These are phyloP conservation scores for Tirmania nivea DNA, from an alignment of 495 filamentous ascomycete species.

Conservation along the genomic window DNA sequence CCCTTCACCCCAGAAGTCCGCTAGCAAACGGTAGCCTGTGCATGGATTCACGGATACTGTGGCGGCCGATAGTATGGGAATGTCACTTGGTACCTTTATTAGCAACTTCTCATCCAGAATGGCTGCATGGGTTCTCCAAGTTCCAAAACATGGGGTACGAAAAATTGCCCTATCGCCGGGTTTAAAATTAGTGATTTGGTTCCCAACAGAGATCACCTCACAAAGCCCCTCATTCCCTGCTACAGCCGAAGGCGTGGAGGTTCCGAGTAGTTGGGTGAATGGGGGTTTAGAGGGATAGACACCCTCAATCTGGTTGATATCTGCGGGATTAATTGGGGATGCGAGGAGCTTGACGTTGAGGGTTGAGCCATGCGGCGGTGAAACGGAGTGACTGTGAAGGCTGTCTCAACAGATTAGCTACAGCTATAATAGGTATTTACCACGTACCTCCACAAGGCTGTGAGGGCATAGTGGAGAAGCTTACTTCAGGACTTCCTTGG, in stretches of 20 bases:
- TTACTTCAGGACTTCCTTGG: constrained; percentile 54
- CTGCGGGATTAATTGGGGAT: constrained; percentile 84
- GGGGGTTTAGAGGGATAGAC: constrained; percentile 74
- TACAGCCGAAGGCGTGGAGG: constrained; percentile 46
- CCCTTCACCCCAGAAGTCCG: constrained; percentile 39
- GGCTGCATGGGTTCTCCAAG: constrained; percentile 78
- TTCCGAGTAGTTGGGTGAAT: constrained; percentile 53
- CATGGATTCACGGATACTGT: constrained; percentile 90
- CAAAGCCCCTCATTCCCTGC: constrained; percentile 83
- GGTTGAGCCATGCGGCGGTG: constrained; percentile 37
- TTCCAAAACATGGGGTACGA: constrained; percentile 58
- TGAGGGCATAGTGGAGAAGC: constrained; percentile 1
- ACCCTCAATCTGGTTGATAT: constrained; percentile 91
- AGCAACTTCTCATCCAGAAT: constrained; percentile 39
- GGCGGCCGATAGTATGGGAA: constrained; percentile 53
- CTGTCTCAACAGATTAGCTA: constrained; percentile 18
- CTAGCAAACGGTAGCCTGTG: constrained; percentile 79
- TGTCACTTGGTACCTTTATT: constrained; percentile 36
- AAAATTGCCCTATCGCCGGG: constrained; percentile 86
- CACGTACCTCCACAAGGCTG: no score
- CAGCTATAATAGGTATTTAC: not conserved
- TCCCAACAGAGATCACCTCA: constrained; percentile 50
- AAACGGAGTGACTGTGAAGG: constrained; percentile 64
- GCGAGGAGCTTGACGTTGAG: constrained; percentile 59
- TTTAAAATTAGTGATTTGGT: constrained; percentile 27